phyloP scores from a whole-genome alignment of 495 filamentous ascomycete species.

The Clavariopsis aquatica region DNA sequence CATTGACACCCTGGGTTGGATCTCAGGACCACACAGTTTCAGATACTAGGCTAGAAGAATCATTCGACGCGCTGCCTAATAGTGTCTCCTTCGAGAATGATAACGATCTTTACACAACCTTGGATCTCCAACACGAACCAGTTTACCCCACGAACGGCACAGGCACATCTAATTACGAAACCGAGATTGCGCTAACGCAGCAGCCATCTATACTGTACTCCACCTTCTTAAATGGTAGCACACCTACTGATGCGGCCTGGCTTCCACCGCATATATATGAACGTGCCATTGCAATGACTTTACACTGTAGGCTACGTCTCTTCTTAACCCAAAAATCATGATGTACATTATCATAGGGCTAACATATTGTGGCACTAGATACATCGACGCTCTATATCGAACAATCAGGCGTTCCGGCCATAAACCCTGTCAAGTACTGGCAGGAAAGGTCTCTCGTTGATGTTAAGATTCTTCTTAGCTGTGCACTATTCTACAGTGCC shows the following conservation, averaged over 20 bases:
- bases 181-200: not conserved
- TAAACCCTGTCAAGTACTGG: conserved; percentile 18
- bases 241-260: conserved; percentile 11
- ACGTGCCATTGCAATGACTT: conserved; percentile 6
- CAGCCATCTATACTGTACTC: conserved; percentile 3
- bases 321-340: not conserved
- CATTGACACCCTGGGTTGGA: not conserved
- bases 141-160: not conserved
- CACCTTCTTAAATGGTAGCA: not conserved
- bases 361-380: conserved; percentile 5
- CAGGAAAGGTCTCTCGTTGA: conserved; percentile 6
- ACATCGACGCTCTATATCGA: conserved; percentile 10
- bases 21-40: not conserved
- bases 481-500: conserved; percentile 18
- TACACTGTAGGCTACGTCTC: conserved; percentile 11
- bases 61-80: not conserved
- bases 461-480: conserved; percentile 21
- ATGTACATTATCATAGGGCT: not conserved
- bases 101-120: not conserved
- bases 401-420: conserved; percentile 2
- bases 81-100: not conserved
- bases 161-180: not conserved
- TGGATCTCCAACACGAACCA: not conserved
- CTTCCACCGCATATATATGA: conserved; percentile 10
- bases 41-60: not conserved